phyloP scores from a whole-genome alignment of 2,329 filamentous ascomycete genomes.

The Botrytis paeoniae region DNA sequence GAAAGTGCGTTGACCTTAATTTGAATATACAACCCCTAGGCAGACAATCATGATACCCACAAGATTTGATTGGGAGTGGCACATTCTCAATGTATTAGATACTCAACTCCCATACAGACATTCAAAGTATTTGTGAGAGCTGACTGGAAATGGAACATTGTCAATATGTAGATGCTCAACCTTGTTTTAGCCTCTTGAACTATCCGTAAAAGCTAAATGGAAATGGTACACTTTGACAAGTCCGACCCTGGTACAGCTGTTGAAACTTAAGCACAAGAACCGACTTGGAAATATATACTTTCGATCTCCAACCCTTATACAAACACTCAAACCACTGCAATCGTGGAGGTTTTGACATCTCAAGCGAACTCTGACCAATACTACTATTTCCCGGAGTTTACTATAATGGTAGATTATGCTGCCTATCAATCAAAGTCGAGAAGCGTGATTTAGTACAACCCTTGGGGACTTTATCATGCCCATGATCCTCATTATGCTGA shows the following conservation, averaged over 20 bases:
- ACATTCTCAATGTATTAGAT: not conserved
- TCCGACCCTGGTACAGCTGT: not conserved
- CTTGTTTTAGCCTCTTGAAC: not conserved
- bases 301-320: not conserved
- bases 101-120: not conserved
- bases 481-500: not conserved
- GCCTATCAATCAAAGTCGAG: not conserved
- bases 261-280: not conserved
- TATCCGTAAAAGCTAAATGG: not conserved
- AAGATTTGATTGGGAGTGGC: too few relatives aligned
- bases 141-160: not conserved
- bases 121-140: not conserved
- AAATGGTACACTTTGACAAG: not conserved
- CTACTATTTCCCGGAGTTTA: not conserved
- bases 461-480: not conserved
- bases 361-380: not conserved
- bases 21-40: not conserved
- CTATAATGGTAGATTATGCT: not conserved
- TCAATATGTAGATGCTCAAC: not conserved
- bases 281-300: not conserved
- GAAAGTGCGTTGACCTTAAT: not conserved
- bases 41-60: not conserved
- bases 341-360: not conserved
- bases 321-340: not conserved
- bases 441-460: not conserved